These are phyloP conservation scores for Esteya vermicola DNA, from an alignment of 2,329 filamentous ascomycete genomes.

Conservation along the genomic window DNA sequence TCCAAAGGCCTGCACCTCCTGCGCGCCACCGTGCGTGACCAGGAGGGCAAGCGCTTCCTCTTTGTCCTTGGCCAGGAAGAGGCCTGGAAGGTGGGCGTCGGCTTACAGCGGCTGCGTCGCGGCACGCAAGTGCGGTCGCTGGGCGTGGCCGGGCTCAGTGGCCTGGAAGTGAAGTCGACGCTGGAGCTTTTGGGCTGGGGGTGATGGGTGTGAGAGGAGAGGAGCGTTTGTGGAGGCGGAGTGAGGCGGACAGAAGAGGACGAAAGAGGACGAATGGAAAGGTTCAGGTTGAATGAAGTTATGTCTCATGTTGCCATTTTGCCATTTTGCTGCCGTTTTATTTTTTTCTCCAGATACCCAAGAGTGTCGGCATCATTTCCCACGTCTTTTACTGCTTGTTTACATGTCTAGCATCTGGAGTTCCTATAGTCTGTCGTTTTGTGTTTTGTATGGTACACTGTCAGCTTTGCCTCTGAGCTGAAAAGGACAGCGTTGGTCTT, in stretches of 20 bases:
- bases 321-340: no score
- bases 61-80: conserved; percentile 52
- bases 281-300: not conserved
- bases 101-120: conserved; percentile 43
- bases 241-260: no score
- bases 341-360: conserved; percentile 6
- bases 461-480: no score
- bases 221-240: not conserved
- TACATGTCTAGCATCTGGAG: conserved; percentile 2
- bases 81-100: conserved; percentile 52
- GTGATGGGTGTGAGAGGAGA: conserved; percentile 4
- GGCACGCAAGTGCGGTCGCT: conserved; percentile 47
- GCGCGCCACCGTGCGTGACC: conserved; percentile 49
- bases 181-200: conserved; percentile 46
- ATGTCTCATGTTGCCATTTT: no score
- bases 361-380: not conserved
- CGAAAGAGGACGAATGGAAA: not conserved
- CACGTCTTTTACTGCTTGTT: not conserved
- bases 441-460: conserved; percentile 3
- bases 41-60: conserved; percentile 51
- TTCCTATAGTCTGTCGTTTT: conserved; percentile 1
- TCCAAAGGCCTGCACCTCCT: conserved; percentile 45
- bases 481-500: no score
- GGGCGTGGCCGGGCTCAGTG: conserved; percentile 41
- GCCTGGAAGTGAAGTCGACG: conserved; percentile 36